Evolutionary conservation across 331 rosid genomes (phyloP).

Genomic region (Erythrophleum ivorense): DNA sequence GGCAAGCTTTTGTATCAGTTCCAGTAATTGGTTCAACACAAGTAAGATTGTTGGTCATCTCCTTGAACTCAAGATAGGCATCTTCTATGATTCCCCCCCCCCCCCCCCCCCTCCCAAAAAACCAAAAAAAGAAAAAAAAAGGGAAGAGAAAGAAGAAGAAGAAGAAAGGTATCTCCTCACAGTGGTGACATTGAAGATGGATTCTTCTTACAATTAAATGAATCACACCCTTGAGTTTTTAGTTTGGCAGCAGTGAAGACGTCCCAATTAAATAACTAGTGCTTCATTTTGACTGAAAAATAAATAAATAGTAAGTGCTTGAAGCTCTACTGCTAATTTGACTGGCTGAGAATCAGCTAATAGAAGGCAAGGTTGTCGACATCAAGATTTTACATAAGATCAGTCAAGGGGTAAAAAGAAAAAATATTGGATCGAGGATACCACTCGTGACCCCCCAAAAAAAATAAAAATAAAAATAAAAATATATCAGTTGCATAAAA

Average conservation of each 20-base stretch:
- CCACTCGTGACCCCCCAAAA: no score
- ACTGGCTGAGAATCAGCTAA: not conserved
- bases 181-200: not conserved
- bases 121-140: no score
- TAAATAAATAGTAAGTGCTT: not conserved
- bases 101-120: no score
- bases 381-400: not conserved
- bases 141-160: no score
- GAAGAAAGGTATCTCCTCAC: not conserved
- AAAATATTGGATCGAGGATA: not conserved
- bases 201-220: not conserved
- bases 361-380: not conserved
- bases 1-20: no score
- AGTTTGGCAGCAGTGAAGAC: not conserved
- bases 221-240: not conserved
- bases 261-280: not conserved
- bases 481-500: not conserved
- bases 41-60: no score
- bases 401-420: not conserved
- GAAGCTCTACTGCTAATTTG: not conserved
- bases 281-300: not conserved
- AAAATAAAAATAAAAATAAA: no score
- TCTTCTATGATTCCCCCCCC: no score
- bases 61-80: no score
- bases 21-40: no score